Conservation (phyloP, 148 eudicot species). For the Vaccinium myrtillus region DNA sequence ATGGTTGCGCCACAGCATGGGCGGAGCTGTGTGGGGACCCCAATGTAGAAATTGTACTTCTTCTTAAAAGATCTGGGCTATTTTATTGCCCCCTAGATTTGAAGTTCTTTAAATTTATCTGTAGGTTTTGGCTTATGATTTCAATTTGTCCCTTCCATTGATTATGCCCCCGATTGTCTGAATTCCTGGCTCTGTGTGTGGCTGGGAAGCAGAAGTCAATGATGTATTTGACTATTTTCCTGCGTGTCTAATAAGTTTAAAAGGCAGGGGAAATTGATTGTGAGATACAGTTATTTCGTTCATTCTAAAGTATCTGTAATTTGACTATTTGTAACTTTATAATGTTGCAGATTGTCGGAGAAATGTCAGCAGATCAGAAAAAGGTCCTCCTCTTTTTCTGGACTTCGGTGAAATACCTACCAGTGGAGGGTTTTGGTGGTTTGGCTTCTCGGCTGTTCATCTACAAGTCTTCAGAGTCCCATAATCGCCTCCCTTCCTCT, state of each 20-base stretch:
- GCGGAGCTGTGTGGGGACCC: not conserved
- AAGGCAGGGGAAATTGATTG: not conserved
- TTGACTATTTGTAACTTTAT: not conserved
- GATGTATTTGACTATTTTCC: not conserved
- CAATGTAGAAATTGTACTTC: not conserved
- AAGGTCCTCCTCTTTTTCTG: constrained; percentile 85
- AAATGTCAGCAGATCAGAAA: constrained; percentile 61
- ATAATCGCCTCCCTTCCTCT: constrained; percentile 68
- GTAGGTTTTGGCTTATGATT: not conserved
- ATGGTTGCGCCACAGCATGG: not conserved
- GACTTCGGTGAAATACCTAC: constrained; percentile 84
- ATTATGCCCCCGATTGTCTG: not conserved
- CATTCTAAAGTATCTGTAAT: not conserved
- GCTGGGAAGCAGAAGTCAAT: not conserved
- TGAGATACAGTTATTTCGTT: not conserved
- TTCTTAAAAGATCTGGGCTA: not conserved
- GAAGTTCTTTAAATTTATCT: not conserved
- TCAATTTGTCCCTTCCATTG: not conserved
- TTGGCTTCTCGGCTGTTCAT: constrained; percentile 64
- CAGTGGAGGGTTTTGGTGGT: constrained; percentile 81
- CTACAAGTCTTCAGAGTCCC: constrained; percentile 46
- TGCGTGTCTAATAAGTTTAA: not conserved
- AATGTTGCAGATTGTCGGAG: constrained; percentile 51
- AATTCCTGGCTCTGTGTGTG: not conserved
- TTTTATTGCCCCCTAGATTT: not conserved